A percentile compares a stretch with the other conserved stretches of the same genome.
These are phyloP conservation scores for Alternaria burnsii DNA, from an alignment of 2,329 filamentous ascomycete genomes.

Conservation along the genomic window DNA sequence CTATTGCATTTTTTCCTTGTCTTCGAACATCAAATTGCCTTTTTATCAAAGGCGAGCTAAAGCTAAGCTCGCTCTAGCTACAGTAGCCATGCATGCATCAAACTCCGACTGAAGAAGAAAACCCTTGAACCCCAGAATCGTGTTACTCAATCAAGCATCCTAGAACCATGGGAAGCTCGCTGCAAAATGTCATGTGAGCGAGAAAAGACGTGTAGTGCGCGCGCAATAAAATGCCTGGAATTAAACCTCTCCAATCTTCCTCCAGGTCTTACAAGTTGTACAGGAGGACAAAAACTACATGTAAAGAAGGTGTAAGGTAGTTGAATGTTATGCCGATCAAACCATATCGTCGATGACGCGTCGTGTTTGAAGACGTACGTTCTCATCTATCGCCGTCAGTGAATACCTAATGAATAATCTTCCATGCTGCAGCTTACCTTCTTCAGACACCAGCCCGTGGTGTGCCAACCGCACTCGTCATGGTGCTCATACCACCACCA, in stretches of 20 bases:
- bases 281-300: slow-evolving; percentile 28
- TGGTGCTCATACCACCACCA: slow-evolving; percentile 57
- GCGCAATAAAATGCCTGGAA: slow-evolving; percentile 4
- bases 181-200: not conserved
- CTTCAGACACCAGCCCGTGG: slow-evolving; percentile 33
- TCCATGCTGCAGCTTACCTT: slow-evolving; percentile 9
- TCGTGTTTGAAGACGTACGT: not conserved
- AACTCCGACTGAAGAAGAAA: slow-evolving; percentile 10
- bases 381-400: slow-evolving; percentile 7
- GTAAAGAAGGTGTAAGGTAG: slow-evolving; percentile 25
- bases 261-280: slow-evolving; percentile 22
- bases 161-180: slow-evolving; percentile 4
- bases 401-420: not conserved
- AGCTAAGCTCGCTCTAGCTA: slow-evolving; percentile 4
- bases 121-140: slow-evolving; percentile 11
- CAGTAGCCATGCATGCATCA: slow-evolving; percentile 10
- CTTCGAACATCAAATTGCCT: not conserved
- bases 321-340: not conserved
- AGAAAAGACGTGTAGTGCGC: not conserved
- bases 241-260: slow-evolving; percentile 6
- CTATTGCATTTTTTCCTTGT: slow-evolving; percentile 11
- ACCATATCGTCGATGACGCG: not conserved
- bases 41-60: not conserved
- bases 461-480: slow-evolving; percentile 45
- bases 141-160: slow-evolving; percentile 19